Evolutionary conservation across 2,329 filamentous ascomycete genomes (phyloP).

Genomic region (Stenocarpella maydis): DNA sequence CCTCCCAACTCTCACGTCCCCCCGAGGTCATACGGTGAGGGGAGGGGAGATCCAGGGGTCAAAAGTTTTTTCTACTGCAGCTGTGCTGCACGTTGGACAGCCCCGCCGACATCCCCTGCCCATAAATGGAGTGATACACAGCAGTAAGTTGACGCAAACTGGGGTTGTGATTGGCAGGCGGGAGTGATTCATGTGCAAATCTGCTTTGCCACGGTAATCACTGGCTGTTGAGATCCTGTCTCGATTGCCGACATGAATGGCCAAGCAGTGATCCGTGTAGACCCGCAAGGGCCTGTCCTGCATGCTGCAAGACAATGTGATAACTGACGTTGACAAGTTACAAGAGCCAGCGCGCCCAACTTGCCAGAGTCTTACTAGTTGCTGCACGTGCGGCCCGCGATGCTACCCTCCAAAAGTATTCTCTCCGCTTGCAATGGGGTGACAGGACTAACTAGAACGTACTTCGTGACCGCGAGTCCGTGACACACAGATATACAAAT

Average conservation of each 20-base stretch:
- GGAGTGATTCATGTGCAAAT: conserved; percentile 27
- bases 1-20: background rate
- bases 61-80: conserved; percentile 12
- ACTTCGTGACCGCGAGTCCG: background rate
- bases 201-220: conserved; percentile 21
- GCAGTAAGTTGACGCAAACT: conserved; percentile 1
- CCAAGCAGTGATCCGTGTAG: conserved; percentile 22
- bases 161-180: conserved; percentile 14
- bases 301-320: conserved; percentile 19
- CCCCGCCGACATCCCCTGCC: conserved; percentile 12
- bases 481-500: conserved; percentile 18
- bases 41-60: background rate
- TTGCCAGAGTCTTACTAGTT: conserved; percentile 19
- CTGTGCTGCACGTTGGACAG: conserved; percentile 6
- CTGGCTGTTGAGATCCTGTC: conserved; percentile 25
- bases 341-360: background rate
- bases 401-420: conserved; percentile 10
- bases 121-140: conserved; percentile 22
- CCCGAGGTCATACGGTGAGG: background rate
- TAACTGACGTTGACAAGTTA: conserved; percentile 1
- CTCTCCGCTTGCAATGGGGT: background rate
- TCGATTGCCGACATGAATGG: conserved; percentile 22
- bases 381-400: conserved; percentile 22
- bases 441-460: background rate
- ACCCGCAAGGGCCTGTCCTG: conserved; percentile 23